These are phyloP conservation scores for Apophysomyces variabilis DNA, from an alignment of 371 early-diverging fungal species.

Conservation along the genomic window DNA sequence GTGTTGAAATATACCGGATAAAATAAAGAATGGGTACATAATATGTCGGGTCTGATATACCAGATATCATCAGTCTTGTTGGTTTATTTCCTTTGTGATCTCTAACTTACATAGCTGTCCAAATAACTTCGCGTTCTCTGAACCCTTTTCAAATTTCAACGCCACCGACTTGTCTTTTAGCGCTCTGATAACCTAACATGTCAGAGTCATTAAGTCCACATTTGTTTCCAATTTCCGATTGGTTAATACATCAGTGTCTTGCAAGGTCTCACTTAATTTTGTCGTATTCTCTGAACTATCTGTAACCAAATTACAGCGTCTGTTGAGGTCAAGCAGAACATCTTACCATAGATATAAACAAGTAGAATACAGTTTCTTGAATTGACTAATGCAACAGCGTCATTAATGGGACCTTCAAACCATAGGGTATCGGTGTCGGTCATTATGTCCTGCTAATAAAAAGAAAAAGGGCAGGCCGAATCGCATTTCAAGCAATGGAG, in stretches of 20 bases:
- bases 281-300: conserved; percentile 20
- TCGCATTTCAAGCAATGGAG: neutral
- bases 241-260: conserved; percentile 1
- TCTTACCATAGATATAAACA: conserved; percentile 29
- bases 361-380: conserved; percentile 25
- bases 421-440: conserved; percentile 17
- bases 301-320: neutral
- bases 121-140: conserved; percentile 31
- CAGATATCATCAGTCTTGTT: neutral
- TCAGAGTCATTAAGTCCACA: neutral
- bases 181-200: conserved; percentile 13
- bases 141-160: conserved; percentile 23
- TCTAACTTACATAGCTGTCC: conserved; percentile 30
- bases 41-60: conserved; percentile 21
- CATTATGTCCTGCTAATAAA: conserved; percentile 1
- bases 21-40: conserved; percentile 30
- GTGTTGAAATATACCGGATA: conserved; percentile 15
- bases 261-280: conserved; percentile 15
- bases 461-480: neutral
- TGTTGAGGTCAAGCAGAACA: neutral
- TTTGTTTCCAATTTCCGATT: neutral
- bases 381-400: conserved; percentile 32
- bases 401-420: conserved; percentile 30
- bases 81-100: neutral
- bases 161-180: conserved; percentile 17